Evolutionary conservation across 345 rosid species (phyloP), one percentile per base, ranked within the genome.

Genomic region (Zanthoxylum bungeanum): DNA sequence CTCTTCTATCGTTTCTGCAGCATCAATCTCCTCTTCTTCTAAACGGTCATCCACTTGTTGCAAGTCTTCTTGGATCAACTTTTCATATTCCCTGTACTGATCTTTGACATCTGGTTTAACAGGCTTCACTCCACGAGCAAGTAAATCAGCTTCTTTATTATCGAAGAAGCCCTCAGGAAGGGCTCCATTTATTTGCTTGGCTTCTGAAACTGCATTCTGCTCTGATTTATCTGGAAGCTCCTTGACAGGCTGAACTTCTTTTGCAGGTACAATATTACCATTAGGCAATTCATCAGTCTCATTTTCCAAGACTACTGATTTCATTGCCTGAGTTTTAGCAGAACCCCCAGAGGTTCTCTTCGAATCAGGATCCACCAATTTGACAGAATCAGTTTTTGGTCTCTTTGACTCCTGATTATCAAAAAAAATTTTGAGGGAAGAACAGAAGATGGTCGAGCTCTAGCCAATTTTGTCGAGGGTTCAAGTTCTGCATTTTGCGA

Each of bases 11-110:
- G 69, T 85, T 80, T 92, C 99, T 68, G 99, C 99, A 40, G 98
- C 99, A 83, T 95, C 96, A 73, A 92, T 85, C 97, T 95, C 98
- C 68, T 92, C 99, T 83, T 95, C 99, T 84, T 91, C 99, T 85
- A 95, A 67, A 19, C 98, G 93, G 64, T 84, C 76, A 79, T 95
- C 99, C 42, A 95, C 99, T 78, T 83, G 93, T 73, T 73, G 84
- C 83, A 95, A 74, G 76, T 95, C 97, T 47, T 89, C 99, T 78
- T 92, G 91, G 65, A 95, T 95, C 83, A 86, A 73, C 85, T 89
- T 95, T 79, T 95, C 96, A 40, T 92, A 92, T 75, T 91, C 98
- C 78, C 87, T 95, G 9, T 37, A 9, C 42, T 0, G 25, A 68
- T 31, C 28, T 14, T 88, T 90, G 60, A 83, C 85, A 85, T 92